Conservation (phyloP, 2,329 filamentous ascomycete genomes). For the Neopestalotiopsis sp. region DNA sequence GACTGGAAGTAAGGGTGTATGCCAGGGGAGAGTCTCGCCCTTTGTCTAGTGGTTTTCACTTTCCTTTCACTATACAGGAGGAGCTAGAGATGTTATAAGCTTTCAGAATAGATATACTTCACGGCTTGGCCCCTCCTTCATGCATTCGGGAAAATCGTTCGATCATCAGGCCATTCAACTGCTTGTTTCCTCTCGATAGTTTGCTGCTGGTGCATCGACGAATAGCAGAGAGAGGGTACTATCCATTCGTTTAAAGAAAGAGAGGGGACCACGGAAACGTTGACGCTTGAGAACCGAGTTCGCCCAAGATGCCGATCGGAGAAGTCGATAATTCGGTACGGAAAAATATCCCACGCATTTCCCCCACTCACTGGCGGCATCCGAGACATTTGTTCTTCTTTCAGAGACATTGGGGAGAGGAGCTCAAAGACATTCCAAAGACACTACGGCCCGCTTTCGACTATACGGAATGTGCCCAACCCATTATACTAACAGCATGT, state of each 20-base stretch:
- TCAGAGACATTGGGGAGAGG: background rate
- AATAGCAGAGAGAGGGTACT: no score
- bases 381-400: background rate
- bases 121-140: background rate
- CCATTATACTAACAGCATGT: background rate
- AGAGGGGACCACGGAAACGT: background rate
- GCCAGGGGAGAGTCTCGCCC: background rate
- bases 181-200: background rate
- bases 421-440: background rate
- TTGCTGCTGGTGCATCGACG: background rate
- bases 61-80: background rate
- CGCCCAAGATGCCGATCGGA: constrained; percentile 8
- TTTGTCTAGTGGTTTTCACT: background rate
- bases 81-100: background rate
- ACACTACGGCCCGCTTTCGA: background rate
- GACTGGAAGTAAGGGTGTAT: background rate
- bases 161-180: background rate
- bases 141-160: background rate
- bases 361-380: background rate
- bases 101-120: background rate
- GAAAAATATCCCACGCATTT: background rate
- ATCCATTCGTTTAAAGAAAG: background rate
- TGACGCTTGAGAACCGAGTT: background rate
- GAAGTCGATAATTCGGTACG: constrained; percentile 15
- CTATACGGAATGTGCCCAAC: no score